Conservation (phyloP, 805 yeast genomes). For the Yamadazyma nakazawae region DNA sequence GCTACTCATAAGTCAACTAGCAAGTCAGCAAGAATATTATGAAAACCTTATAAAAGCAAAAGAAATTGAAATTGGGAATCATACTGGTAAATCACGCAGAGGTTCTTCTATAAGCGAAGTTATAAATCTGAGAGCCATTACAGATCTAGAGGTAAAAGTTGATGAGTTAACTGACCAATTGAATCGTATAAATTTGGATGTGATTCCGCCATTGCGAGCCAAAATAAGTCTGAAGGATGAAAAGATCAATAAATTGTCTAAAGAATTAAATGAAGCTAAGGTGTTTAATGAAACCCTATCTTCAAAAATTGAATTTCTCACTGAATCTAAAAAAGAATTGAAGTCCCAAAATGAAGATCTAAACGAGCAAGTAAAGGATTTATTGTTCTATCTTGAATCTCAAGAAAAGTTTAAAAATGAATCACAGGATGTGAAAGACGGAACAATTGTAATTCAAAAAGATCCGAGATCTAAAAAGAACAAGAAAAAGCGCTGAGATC, state of each 20-base stretch:
- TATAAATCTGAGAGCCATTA: slow-evolving; percentile 7
- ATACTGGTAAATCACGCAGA: slow-evolving; percentile 17
- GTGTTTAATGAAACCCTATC: slow-evolving; percentile 39
- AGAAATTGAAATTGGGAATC: slow-evolving; percentile 4
- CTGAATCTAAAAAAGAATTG: slow-evolving; percentile 25
- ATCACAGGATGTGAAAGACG: slow-evolving; percentile 69
- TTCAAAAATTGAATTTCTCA: slow-evolving; percentile 32
- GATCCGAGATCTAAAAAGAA: slow-evolving; percentile 16
- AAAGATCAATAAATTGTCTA: slow-evolving; percentile 24
- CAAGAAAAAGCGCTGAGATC: slow-evolving; percentile 9
- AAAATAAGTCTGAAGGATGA: slow-evolving; percentile 30
- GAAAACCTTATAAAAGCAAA: slow-evolving; percentile 43
- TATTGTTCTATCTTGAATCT: slow-evolving; percentile 77
- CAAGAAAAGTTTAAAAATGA: slow-evolving; percentile 71
- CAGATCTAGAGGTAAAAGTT: slow-evolving; percentile 27
- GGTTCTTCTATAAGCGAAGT: slow-evolving; percentile 17
- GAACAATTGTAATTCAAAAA: slow-evolving; percentile 51
- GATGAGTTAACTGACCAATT: slow-evolving; percentile 25
- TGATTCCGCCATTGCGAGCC: slow-evolving; percentile 31
- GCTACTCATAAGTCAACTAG: slow-evolving; percentile 72
- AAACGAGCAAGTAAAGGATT: slow-evolving; percentile 63
- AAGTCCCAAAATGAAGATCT: slow-evolving; percentile 45
- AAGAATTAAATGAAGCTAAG: slow-evolving; percentile 31
- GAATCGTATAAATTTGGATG: slow-evolving; percentile 21
- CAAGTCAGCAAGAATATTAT: slow-evolving; percentile 81